Percentiles rank a stretch among this genome's conserved stretches.
Evolutionary conservation across 2,329 filamentous ascomycete genomes (phyloP).

Genomic region (Lachnellula willkommii): DNA sequence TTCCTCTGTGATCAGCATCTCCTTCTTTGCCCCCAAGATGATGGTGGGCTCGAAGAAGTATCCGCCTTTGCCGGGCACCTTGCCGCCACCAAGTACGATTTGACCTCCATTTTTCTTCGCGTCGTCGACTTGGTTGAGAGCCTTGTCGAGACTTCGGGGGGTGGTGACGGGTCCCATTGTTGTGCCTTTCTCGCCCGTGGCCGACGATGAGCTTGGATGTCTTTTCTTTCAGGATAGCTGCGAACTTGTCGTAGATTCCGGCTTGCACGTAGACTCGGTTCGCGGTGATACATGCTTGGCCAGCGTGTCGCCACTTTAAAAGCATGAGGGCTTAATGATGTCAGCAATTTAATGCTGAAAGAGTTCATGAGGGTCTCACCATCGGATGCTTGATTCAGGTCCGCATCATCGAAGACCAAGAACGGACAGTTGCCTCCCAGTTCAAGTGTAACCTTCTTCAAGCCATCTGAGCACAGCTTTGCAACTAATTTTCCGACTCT

Average conservation of each 20-base stretch:
- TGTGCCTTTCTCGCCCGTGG: constrained; percentile 51
- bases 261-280: constrained; percentile 62
- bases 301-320: constrained; percentile 54
- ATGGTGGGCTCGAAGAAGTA: constrained; percentile 69
- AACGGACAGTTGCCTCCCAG: constrained; percentile 62
- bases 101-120: constrained; percentile 58
- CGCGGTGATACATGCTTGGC: constrained; percentile 60
- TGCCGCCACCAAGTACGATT: constrained; percentile 56
- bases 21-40: constrained; percentile 51
- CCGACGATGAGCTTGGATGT: constrained; percentile 53
- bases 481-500: constrained; percentile 58
- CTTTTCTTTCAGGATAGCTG: constrained; percentile 47
- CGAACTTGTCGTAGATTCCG: constrained; percentile 56
- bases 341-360: background rate
- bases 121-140: constrained; percentile 55
- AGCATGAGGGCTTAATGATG: constrained; percentile 35
- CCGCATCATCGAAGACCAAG: constrained; percentile 59
- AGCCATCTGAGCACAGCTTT: constrained; percentile 50
- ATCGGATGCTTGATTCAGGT: constrained; percentile 51
- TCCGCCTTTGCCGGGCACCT: constrained; percentile 44
- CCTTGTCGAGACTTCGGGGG: constrained; percentile 50
- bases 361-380: constrained; percentile 28
- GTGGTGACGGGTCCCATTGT: constrained; percentile 59
- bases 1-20: constrained; percentile 54
- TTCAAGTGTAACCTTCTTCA: constrained; percentile 62